Evolutionary conservation across 345 rosid genomes (phyloP).

Genomic region (Bruguiera sexangula): DNA sequence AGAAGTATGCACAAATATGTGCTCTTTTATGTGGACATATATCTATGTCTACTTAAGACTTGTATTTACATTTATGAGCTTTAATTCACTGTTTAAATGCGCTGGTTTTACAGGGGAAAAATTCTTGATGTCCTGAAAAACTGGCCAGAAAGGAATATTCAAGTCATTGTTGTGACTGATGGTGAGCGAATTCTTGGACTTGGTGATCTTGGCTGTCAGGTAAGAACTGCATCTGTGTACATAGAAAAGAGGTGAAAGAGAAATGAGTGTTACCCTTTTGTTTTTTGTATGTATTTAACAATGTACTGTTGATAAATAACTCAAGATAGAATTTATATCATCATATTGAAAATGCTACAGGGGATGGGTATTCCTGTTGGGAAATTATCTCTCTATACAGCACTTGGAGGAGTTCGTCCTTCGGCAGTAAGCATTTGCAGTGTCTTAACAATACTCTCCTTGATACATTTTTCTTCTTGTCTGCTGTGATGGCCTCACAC

Average conservation of each 20-base stretch:
- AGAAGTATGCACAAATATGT: conserved; percentile 13
- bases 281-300: not conserved
- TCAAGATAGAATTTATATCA: not conserved
- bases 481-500: not conserved
- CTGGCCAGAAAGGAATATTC: conserved; percentile 24
- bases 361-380: conserved; percentile 97
- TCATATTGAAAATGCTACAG: conserved; percentile 29
- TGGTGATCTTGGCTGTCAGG: conserved; percentile 30
- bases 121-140: conserved; percentile 25
- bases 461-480: not conserved
- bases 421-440: conserved; percentile 55
- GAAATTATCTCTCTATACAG: conserved; percentile 73
- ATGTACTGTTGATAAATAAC: not conserved
- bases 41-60: not conserved
- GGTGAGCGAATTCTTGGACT: conserved; percentile 27
- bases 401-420: conserved; percentile 92
- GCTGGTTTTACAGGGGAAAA: conserved; percentile 13
- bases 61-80: not conserved
- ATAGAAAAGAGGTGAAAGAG: not conserved
- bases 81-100: not conserved
- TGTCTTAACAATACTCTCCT: not conserved
- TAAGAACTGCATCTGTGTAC: not conserved
- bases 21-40: not conserved
- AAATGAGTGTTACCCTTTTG: not conserved
- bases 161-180: conserved; percentile 27